Conservation (phyloP, 306 rosid species). For the Biancaea sappan region DNA sequence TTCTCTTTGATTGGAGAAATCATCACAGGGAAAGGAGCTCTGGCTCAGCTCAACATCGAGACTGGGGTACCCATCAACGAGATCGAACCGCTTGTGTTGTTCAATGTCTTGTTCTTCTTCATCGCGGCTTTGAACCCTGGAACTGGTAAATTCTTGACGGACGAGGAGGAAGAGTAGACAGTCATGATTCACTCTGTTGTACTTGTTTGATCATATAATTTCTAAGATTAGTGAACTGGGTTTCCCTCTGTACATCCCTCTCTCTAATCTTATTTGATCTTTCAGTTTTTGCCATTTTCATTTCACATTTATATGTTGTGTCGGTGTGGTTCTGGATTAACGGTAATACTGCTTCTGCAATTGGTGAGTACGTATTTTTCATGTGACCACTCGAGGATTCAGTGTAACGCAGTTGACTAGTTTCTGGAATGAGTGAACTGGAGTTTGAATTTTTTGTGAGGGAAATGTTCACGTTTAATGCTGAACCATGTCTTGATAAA, state of each 20-base stretch:
- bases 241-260: slow-evolving; percentile 17
- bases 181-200: slow-evolving; percentile 11
- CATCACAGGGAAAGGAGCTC: slow-evolving; percentile 93
- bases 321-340: background rate
- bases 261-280: background rate
- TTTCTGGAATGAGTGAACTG: too few species aligned
- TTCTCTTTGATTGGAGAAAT: slow-evolving; percentile 95
- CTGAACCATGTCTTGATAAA: too few species aligned
- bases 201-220: slow-evolving; percentile 5
- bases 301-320: background rate
- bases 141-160: slow-evolving; percentile 83
- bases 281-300: background rate
- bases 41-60: slow-evolving; percentile 93
- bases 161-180: slow-evolving; percentile 60
- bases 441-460: too few species aligned
- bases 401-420: too few species aligned
- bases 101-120: slow-evolving; percentile 90
- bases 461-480: too few species aligned
- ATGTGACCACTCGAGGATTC: too few species aligned
- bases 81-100: slow-evolving; percentile 84
- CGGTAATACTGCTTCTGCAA: too few species aligned
- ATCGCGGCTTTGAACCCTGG: slow-evolving; percentile 97
- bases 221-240: slow-evolving; percentile 30
- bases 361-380: too few species aligned
- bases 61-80: slow-evolving; percentile 93